Percentiles rank a stretch among this genome's conserved stretches.
Conservation (phyloP, 2,329 filamentous ascomycete genomes). For the Cladophialophora psammophila region DNA sequence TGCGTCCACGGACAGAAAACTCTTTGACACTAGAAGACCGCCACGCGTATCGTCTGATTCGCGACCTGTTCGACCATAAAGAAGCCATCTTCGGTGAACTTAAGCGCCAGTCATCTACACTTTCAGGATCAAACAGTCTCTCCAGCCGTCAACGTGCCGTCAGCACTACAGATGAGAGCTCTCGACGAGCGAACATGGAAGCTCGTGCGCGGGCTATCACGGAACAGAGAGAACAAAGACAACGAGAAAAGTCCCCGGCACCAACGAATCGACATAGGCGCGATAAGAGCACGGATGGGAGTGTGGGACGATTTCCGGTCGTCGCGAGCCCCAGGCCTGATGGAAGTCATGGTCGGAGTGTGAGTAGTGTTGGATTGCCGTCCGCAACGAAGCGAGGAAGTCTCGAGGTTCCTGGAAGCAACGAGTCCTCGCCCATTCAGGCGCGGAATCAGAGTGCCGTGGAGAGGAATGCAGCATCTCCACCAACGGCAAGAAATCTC, state of each 20-base stretch:
- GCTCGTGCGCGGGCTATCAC: constrained; percentile 86
- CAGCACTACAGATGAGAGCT: constrained; percentile 83
- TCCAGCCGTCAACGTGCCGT: constrained; percentile 65
- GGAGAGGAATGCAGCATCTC: constrained; percentile 36
- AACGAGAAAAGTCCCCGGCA: constrained; percentile 74
- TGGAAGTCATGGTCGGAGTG: constrained; percentile 46
- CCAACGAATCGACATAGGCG: constrained; percentile 69
- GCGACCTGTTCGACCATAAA: constrained; percentile 92
- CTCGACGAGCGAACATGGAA: constrained; percentile 91
- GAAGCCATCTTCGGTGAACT: constrained; percentile 94
- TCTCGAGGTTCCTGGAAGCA: constrained; percentile 78
- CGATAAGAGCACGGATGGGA: constrained; percentile 73
- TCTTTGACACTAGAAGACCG: constrained; percentile 95
- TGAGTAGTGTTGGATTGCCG: constrained; percentile 49
- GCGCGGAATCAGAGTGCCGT: constrained; percentile 43
- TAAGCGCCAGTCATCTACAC: constrained; percentile 70
- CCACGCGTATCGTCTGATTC: constrained; percentile 86
- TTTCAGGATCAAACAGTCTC: constrained; percentile 33
- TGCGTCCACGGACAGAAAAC: constrained; percentile 85
- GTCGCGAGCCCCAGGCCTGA: constrained; percentile 80
- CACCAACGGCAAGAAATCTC: constrained; percentile 21
- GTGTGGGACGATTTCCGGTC: constrained; percentile 67
- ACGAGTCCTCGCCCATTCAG: constrained; percentile 53
- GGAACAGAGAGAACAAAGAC: constrained; percentile 61
- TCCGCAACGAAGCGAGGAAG: constrained; percentile 68